Conservation (phyloP, 768 basidiomycete genomes). For the Hericium alpestre region DNA sequence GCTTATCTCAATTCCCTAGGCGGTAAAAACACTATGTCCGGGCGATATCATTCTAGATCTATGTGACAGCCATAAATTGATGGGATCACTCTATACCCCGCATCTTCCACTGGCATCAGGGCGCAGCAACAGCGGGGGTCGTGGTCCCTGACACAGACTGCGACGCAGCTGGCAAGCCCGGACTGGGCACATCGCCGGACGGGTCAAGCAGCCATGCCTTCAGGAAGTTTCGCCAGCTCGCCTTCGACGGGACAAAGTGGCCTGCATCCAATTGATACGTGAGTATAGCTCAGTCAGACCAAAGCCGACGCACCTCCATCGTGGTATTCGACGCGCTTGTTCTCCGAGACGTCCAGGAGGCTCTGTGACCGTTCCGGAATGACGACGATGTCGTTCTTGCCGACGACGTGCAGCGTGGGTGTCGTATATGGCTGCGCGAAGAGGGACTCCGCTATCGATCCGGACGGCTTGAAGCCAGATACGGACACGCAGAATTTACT, state of each 20-base stretch:
- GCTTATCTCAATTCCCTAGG: too few relatives aligned
- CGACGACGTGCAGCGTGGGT: conserved; percentile 69
- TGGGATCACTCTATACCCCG: too few relatives aligned
- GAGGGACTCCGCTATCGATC: conserved; percentile 37
- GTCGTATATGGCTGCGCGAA: conserved; percentile 49
- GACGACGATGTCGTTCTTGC: conserved; percentile 69
- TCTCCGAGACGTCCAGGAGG: conserved; percentile 43
- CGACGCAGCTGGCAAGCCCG: conserved; percentile 22
- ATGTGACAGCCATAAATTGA: too few relatives aligned
- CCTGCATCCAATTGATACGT: conserved; percentile 22
- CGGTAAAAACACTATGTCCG: too few relatives aligned
- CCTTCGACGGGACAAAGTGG: conserved; percentile 76
- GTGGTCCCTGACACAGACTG: conserved; percentile 35
- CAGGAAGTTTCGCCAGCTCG: conserved; percentile 67
- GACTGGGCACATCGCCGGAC: conserved; percentile 34
- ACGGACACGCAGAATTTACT: conserved; percentile 71
- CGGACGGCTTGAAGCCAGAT: conserved; percentile 52
- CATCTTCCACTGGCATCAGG: too few relatives aligned
- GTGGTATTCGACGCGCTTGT: conserved; percentile 62
- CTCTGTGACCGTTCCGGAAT: conserved; percentile 52
- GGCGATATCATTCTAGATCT: too few relatives aligned
- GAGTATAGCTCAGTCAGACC: too few relatives aligned
- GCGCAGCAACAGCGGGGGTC: conserved; percentile 24
- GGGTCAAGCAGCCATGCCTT: conserved; percentile 53
- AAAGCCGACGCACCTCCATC: conserved; percentile 53